Evolutionary conservation across 208 protist species (phyloP), one percentile per base, ranked within the genome.

Genomic region (Porcisia deanei): DNA sequence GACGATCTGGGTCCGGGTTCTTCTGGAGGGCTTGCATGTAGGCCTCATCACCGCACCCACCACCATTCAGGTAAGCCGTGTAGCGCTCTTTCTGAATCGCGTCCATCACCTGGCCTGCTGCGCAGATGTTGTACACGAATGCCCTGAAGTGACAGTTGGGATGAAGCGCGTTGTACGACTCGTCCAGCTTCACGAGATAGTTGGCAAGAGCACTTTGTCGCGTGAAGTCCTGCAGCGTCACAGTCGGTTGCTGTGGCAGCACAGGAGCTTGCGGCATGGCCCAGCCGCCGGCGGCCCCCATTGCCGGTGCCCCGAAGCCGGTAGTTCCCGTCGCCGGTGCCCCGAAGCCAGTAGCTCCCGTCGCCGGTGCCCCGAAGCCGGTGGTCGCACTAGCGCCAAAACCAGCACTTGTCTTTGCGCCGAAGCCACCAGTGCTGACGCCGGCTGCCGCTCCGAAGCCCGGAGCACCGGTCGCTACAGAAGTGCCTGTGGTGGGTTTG

Each of bases 71-170:
- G 20, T 75, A 76, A 25, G 86, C 81, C n/a, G 90, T 85, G 80
- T 88, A 87, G 63, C 91, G 88, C 59, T 92, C 87, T 12, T 83
- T 77, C 79, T 92, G 82, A 45, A 96, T 83, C 6, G 85, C 87
- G 53, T 84, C 82, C 47, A 79, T 82, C 47, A 63, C 80, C 61
- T 89, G 84, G 3, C 88, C 88, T 8, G 85, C 77, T 0, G 79
- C 73, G 76, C 91, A 96, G 22, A 76, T 73, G 74, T 96, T 96
- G 84, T 91, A 96, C 49, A 96, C 79, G 75, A 96, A 91, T 66
- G 86, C 63, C 45, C 88, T 88, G 76, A 96, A 96, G 58, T 83
- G 81, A 72, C 91, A 95, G 66, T 87, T 82, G 7, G 84, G 77
- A 41, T 89, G 72, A 1, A 93, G 80, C 25, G 91, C 88, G 73